Evolutionary conservation across 2,329 filamentous ascomycete genomes (phyloP).

Genomic region (Xylariaceae sp.): DNA sequence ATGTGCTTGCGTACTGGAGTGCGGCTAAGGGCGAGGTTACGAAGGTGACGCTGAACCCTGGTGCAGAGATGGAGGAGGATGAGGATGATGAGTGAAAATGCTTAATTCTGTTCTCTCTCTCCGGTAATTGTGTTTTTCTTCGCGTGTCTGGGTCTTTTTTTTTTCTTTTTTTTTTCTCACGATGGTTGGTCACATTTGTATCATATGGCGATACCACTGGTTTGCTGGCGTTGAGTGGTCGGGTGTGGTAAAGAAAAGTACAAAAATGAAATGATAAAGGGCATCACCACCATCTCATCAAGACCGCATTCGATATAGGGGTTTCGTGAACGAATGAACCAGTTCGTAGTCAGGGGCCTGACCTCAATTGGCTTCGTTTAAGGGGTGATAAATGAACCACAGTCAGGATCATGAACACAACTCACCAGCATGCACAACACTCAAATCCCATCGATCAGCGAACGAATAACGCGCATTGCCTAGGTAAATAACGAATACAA

Average conservation of each 20-base stretch:
- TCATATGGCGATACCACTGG: constrained; percentile 28
- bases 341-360: not conserved
- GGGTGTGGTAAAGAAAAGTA: constrained; percentile 12
- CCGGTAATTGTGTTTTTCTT: not conserved
- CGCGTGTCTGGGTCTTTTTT: constrained; percentile 1
- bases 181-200: constrained; percentile 14
- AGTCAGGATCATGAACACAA: no score
- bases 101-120: not conserved
- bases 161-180: constrained; percentile 2
- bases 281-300: not conserved
- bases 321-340: not conserved
- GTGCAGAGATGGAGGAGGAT: constrained; percentile 21
- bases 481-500: not conserved
- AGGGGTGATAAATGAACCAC: no score
- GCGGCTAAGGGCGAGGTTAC: constrained; percentile 55
- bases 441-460: constrained; percentile 6
- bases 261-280: constrained; percentile 9
- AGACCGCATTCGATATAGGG: not conserved
- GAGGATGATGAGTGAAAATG: constrained; percentile 1
- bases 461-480: constrained; percentile 2
- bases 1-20: constrained; percentile 68
- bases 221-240: constrained; percentile 26
- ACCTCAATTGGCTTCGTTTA: not conserved
- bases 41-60: constrained; percentile 42
- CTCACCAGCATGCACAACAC: not conserved